Conservation (phyloP, 2,329 filamentous ascomycete genomes). For the Penicillium sp. region DNA sequence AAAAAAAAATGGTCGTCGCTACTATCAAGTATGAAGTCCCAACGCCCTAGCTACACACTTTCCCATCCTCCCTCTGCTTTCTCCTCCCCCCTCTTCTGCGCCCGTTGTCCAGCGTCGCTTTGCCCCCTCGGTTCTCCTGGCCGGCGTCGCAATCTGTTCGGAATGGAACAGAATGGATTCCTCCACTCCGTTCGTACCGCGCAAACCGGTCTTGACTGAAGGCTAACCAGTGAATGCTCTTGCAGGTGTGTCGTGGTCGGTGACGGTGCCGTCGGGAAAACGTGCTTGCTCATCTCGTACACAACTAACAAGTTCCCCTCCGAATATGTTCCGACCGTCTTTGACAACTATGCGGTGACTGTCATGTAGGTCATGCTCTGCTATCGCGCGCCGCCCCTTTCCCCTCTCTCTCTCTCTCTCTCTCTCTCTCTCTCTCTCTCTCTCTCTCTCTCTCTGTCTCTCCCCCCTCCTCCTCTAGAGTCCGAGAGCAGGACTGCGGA, state of each 20-base stretch:
- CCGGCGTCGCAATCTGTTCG: neutral
- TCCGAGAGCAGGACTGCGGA: neutral
- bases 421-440: no score
- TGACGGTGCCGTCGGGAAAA: slow-evolving; percentile 99
- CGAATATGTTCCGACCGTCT: slow-evolving; percentile 98
- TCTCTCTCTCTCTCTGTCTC: neutral
- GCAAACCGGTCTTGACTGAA: no score
- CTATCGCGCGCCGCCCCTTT: no score
- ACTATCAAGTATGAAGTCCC: slow-evolving; percentile 51
- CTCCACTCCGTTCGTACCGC: no score
- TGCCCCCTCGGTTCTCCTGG: slow-evolving; percentile 2
- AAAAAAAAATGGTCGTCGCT: slow-evolving; percentile 55
- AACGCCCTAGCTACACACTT: slow-evolving; percentile 20
- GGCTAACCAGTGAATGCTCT: slow-evolving; percentile 12
- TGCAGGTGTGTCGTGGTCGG: slow-evolving; percentile 94
- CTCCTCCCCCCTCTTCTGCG: slow-evolving; percentile 9
- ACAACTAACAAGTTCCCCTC: slow-evolving; percentile 99
- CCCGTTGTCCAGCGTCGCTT: slow-evolving; percentile 6
- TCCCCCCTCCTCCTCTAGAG: neutral
- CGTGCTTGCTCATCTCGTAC: slow-evolving; percentile 97
- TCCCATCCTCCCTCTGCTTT: slow-evolving; percentile 5
- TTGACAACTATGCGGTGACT: slow-evolving; percentile 99
- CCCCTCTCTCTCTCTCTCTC: no score
- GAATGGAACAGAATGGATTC: neutral
- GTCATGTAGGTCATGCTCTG: slow-evolving; percentile 72